Percentiles rank a stretch among this genome's conserved stretches.
Evolutionary conservation across 371 early-diverging fungal species (phyloP).

Genomic region (Umbelopsis sp.): DNA sequence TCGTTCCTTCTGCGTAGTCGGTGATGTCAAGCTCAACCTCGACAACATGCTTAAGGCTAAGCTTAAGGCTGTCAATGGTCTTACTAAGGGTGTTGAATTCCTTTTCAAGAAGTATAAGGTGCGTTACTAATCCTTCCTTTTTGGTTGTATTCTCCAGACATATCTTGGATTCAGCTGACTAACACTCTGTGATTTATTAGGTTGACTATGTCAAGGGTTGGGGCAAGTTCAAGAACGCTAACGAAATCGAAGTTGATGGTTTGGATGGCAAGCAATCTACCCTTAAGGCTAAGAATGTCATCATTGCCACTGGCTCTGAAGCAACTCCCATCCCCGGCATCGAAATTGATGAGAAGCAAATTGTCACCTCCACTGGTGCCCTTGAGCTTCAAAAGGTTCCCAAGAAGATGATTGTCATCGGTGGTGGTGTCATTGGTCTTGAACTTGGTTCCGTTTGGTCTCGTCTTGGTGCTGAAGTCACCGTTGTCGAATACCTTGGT

Average conservation of each 20-base stretch:
- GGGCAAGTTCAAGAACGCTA: slow-evolving; percentile 80
- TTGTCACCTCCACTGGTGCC: slow-evolving; percentile 97
- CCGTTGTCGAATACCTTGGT: slow-evolving; percentile 94
- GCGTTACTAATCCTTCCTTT: too few relatives aligned
- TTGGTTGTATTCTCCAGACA: too few relatives aligned
- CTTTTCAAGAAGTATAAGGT: slow-evolving; percentile 96
- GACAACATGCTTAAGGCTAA: slow-evolving; percentile 90
- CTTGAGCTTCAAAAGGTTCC: slow-evolving; percentile 92
- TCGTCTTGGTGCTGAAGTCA: slow-evolving; percentile 94
- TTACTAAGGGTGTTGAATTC: slow-evolving; percentile 93
- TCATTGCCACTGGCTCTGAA: slow-evolving; percentile 98
- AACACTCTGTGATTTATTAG: too few relatives aligned
- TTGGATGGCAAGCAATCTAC: slow-evolving; percentile 73
- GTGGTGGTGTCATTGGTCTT: slow-evolving; percentile 98
- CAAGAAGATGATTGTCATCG: slow-evolving; percentile 97
- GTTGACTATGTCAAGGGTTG: slow-evolving; percentile 93
- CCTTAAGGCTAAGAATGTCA: slow-evolving; percentile 91
- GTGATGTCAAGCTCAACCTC: slow-evolving; percentile 86
- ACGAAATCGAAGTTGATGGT: slow-evolving; percentile 82
- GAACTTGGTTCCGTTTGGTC: slow-evolving; percentile 98
- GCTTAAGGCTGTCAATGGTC: slow-evolving; percentile 83
- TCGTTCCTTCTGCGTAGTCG: slow-evolving; percentile 45
- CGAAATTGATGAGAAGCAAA: slow-evolving; percentile 92
- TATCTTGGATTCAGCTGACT: too few relatives aligned
- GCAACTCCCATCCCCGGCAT: slow-evolving; percentile 93